Base-by-base conservation (phyloP, 495 filamentous ascomycete genomes). In the Cetradonia linearis region DNA sequence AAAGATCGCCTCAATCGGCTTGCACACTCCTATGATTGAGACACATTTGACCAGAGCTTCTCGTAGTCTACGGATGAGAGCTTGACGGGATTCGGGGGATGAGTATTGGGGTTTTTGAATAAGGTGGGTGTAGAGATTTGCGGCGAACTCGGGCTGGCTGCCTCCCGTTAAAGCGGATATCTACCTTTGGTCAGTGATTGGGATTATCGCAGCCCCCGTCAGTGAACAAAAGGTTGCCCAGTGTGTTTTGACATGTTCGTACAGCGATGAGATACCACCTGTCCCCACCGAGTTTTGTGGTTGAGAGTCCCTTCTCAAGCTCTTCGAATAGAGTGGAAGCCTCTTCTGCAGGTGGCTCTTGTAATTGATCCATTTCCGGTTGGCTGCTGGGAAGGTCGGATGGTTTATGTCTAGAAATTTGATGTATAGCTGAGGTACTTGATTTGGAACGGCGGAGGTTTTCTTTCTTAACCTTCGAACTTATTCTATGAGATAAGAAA, bases 251-350 rank as follows among this genome's bases (percentile, higher is more conserved):
- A n/a, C 28, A 23, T 6, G 11, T 40, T 31, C 34, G 16, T 68
- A 79, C 73, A 8, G 76, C 77, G 5, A 82, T 70, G 30, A 85
- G 73, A 58, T 81, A 79, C 81, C 82, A 85, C 71, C 77, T 77
- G 42, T 81, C 78, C 31, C 63, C 63, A 31, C 78, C 77, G 16
- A 81, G 66, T 20, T 65, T 71, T 30, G 74, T 73, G 1, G 70
- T 66, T 33, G 77, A 73, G 65, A 83, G 82, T 56, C 73, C 73
- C 55, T 75, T 59, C 66, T 83, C 77, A 4, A 83, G 69, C 34
- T 69, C 67, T 47, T 75, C 63, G 72, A 85, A 81, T 37, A 85
- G 70, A 0, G 5, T 20, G 3, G 7, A 48, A 2, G 59, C 71
- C 25, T 75, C 67, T 36, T 73, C 64, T 5, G 61, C 60, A 1